These are phyloP conservation scores for Fusarium continuum DNA, from an alignment of 2,329 filamentous ascomycete species.

Conservation along the genomic window DNA sequence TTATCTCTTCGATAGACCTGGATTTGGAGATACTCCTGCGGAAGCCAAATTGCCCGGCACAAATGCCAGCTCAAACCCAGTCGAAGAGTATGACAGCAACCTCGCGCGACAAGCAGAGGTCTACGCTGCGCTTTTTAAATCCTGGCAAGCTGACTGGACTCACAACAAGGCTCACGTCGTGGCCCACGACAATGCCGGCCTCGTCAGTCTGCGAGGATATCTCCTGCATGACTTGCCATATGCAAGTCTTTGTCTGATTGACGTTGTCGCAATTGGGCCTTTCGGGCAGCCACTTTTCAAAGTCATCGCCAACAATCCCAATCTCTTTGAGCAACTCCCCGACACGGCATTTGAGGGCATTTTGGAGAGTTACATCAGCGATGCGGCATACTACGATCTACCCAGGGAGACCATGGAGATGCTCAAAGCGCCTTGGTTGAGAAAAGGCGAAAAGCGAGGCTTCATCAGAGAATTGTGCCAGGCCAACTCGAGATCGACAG, in stretches of 20 bases:
- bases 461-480: conserved; percentile 54
- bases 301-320: conserved; percentile 48
- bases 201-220: conserved; percentile 52
- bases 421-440: conserved; percentile 50
- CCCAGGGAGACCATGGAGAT: conserved; percentile 47
- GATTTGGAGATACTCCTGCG: conserved; percentile 52
- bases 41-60: conserved; percentile 27
- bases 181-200: conserved; percentile 56
- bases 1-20: conserved; percentile 57
- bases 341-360: conserved; percentile 50
- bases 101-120: conserved; percentile 51
- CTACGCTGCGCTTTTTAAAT: conserved; percentile 50
- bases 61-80: conserved; percentile 3
- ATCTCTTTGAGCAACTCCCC: conserved; percentile 49
- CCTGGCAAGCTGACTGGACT: conserved; percentile 44
- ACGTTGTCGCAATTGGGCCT: conserved; percentile 55
- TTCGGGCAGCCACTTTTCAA: conserved; percentile 56
- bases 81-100: conserved; percentile 45
- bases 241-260: conserved; percentile 52
- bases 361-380: conserved; percentile 51
- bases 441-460: conserved; percentile 42
- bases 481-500: conserved; percentile 38
- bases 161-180: conserved; percentile 49
- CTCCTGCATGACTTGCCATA: conserved; percentile 51
- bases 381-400: conserved; percentile 48